These are phyloP conservation scores for Phytopythium sindhum DNA, from an alignment of 352 stramenopile genomes.

Conservation along the genomic window DNA sequence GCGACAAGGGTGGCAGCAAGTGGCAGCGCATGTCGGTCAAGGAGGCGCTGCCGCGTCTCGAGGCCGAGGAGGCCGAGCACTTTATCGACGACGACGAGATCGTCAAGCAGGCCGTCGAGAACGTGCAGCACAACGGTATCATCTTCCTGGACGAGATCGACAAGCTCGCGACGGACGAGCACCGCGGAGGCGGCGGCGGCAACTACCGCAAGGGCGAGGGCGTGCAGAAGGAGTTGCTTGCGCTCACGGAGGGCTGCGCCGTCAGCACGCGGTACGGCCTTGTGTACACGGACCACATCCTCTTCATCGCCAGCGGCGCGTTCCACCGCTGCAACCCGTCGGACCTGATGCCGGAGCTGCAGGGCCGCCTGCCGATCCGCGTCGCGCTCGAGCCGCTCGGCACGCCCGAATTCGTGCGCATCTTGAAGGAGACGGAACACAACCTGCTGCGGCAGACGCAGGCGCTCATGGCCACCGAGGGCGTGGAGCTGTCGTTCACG, in stretches of 20 bases:
- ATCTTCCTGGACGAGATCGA: constrained; percentile 99
- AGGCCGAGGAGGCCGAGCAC: constrained; percentile 66
- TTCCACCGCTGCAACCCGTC: constrained; percentile 97
- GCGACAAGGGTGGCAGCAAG: constrained; percentile 16
- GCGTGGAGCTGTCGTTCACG: constrained; percentile 93
- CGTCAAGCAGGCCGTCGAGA: constrained; percentile 68
- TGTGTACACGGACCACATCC: constrained; percentile 98
- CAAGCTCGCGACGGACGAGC: constrained; percentile 95
- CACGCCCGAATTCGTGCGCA: constrained; percentile 97
- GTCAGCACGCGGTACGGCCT: constrained; percentile 92
- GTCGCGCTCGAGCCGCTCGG: constrained; percentile 96
- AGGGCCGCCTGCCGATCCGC: constrained; percentile 97
- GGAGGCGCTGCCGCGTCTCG: constrained; percentile 64
- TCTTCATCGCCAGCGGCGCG: constrained; percentile 96
- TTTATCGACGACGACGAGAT: constrained; percentile 80
- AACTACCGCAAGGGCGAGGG: constrained; percentile 92
- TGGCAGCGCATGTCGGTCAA: constrained; percentile 67
- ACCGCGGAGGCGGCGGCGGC: constrained; percentile 74
- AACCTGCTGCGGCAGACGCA: constrained; percentile 97
- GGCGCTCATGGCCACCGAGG: constrained; percentile 95
- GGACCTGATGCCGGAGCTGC: constrained; percentile 97
- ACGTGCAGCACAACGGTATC: constrained; percentile 97
- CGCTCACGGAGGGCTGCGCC: constrained; percentile 97
- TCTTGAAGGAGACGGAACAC: constrained; percentile 94
- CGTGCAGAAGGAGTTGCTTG: constrained; percentile 98